phyloP scores from a whole-genome alignment of 2,329 filamentous ascomycete species.

The Emergomyces africanus region DNA sequence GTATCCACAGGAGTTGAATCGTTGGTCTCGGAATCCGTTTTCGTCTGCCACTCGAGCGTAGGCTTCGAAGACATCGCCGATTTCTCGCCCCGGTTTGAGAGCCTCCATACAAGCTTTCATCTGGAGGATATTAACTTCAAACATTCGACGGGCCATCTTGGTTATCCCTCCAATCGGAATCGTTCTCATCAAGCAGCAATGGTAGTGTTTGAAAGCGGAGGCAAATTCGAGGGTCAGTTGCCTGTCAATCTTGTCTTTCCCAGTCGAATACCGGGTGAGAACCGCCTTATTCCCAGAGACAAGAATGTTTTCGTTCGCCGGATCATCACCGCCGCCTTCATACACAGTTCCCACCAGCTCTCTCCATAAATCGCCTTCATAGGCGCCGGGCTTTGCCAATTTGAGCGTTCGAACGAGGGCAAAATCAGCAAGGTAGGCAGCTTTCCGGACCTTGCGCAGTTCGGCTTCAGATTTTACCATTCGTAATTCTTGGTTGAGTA shows the following conservation, averaged over 20 bases:
- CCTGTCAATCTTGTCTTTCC: constrained; percentile 20
- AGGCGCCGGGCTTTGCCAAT: constrained; percentile 23
- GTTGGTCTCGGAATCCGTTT: constrained; percentile 20
- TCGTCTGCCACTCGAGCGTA: constrained; percentile 21
- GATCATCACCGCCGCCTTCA: constrained; percentile 25
- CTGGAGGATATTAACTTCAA: constrained; percentile 17
- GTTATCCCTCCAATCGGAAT: constrained; percentile 19
- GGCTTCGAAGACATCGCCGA: constrained; percentile 17
- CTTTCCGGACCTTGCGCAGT: constrained; percentile 20
- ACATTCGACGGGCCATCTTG: constrained; percentile 17
- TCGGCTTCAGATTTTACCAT: constrained; percentile 22
- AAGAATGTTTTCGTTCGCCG: constrained; percentile 24
- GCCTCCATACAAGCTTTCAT: constrained; percentile 18
- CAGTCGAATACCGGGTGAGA: constrained; percentile 22
- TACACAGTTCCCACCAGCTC: constrained; percentile 24
- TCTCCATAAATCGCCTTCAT: constrained; percentile 24
- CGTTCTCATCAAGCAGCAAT: constrained; percentile 22
- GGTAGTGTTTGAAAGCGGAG: constrained; percentile 23
- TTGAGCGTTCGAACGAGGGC: constrained; percentile 23
- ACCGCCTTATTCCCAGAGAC: constrained; percentile 23
- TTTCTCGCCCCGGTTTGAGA: constrained; percentile 16
- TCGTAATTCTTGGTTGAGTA: constrained; percentile 20
- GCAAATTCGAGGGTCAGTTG: constrained; percentile 24
- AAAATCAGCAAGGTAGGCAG: constrained; percentile 23
- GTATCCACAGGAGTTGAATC: constrained; percentile 20